Evolutionary conservation across 1,139 yeast genomes (phyloP), one percentile per base, ranked within the genome.

Genomic region (Hyphopichia pseudoburtonii): DNA sequence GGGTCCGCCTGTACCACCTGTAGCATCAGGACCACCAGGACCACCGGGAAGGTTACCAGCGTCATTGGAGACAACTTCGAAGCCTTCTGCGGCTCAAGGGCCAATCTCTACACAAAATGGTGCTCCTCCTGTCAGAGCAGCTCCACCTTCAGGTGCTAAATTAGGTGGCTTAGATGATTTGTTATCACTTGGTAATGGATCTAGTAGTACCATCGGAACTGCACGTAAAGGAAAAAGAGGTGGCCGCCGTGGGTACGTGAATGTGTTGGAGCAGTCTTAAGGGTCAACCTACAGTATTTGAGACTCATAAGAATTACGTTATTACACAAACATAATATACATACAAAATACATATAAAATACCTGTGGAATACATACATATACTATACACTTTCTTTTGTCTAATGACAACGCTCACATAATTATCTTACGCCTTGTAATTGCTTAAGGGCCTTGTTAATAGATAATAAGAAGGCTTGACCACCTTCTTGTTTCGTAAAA

Each of bases 131-230:
- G 21, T 35, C 12, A 27, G 29, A 17, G 11, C 42, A 24, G 33
- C 45, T 6, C 31, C 43, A 15, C 37, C 49, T 7, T 34, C 43
- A n/a, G n/a, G n/a, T n/a, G n/a, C n/a, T n/a, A n/a, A n/a, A n/a
- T n/a, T n/a, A n/a, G 76, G 74, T 26, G 86, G 82, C 2, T 64
- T 87, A 39, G 95, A 87, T 55, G 92, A 86, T 46, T 63, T 87
- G 40, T 64, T 87, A 38, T 59, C 82, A 56, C 34, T 71, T 68
- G 55, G 78, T 5, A 33, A 28, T 19, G 61, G 63, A 0, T 42
- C 73, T 9, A 56, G 72, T 2, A 50, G 73, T 1, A 48, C 68
- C 5, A 51, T 67, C 1, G 52, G 70, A 1, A 60, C 73, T 26
- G 15, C n/a, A 4, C 73, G 82, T 48, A 76, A 72, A 48, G 64